These are phyloP conservation scores for Exophiala sp. DNA, from an alignment of 2,329 filamentous ascomycete genomes.

Conservation along the genomic window DNA sequence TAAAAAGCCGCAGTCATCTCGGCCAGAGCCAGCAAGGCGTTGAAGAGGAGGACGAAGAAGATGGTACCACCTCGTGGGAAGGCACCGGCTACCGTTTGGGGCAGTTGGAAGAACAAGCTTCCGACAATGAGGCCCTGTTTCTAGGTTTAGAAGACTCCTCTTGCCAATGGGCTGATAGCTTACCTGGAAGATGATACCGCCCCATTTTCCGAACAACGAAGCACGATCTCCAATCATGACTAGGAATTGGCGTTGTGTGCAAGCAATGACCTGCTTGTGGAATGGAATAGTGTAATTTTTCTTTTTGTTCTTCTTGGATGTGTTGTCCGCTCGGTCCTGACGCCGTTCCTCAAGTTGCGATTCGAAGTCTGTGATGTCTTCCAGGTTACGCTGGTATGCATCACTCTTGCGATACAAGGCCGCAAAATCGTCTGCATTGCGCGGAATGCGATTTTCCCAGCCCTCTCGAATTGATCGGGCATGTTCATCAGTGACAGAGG, in stretches of 20 bases:
- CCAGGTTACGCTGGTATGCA: constrained; percentile 40
- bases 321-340: constrained; percentile 39
- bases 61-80: constrained; percentile 60
- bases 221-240: constrained; percentile 55
- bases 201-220: constrained; percentile 51
- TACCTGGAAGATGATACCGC: constrained; percentile 42
- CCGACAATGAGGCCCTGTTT: constrained; percentile 43
- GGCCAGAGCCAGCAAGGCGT: constrained; percentile 58
- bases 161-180: no score
- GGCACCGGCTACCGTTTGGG: constrained; percentile 50
- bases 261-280: constrained; percentile 48
- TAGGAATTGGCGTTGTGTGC: constrained; percentile 54
- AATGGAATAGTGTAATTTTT: constrained; percentile 55
- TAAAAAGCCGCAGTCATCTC: constrained; percentile 61
- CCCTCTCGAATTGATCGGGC: constrained; percentile 56
- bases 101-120: constrained; percentile 54
- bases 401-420: constrained; percentile 49
- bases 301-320: constrained; percentile 39
- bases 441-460: constrained; percentile 56
- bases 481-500: constrained; percentile 60
- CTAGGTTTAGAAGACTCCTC: neutral
- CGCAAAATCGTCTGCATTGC: constrained; percentile 55
- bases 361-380: constrained; percentile 56
- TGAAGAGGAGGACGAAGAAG: constrained; percentile 62
- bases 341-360: constrained; percentile 41